A percentile compares a stretch with the other conserved stretches of the same genome.
Evolutionary conservation across 2,329 filamentous ascomycete species (phyloP).

Genomic region (Ophioceras dolichostomum): DNA sequence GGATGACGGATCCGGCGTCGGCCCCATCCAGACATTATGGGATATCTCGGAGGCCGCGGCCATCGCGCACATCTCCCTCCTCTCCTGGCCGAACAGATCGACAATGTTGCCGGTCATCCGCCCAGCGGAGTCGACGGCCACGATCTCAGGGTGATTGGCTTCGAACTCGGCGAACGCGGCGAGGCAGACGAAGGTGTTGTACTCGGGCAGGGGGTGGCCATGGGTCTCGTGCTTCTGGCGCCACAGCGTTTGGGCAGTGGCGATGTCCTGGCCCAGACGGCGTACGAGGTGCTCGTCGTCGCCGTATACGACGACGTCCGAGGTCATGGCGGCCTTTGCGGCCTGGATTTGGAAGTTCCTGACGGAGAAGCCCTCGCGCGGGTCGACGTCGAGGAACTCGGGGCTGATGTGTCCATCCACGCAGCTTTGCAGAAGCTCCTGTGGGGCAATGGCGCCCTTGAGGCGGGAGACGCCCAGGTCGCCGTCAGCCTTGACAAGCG

Average conservation of each 20-base stretch:
- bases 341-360: slow-evolving; percentile 96
- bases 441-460: slow-evolving; percentile 74
- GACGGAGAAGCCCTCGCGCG: slow-evolving; percentile 82
- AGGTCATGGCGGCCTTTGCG: slow-evolving; percentile 75
- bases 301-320: slow-evolving; percentile 88
- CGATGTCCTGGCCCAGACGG: slow-evolving; percentile 56
- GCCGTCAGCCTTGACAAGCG: slow-evolving; percentile 79
- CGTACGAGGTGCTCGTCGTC: slow-evolving; percentile 51
- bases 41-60: slow-evolving; percentile 80
- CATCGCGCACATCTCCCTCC: slow-evolving; percentile 89
- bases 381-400: slow-evolving; percentile 74
- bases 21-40: slow-evolving; percentile 80
- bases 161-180: slow-evolving; percentile 63
- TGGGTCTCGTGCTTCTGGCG: slow-evolving; percentile 48
- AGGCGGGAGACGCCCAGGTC: slow-evolving; percentile 62
- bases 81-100: slow-evolving; percentile 84
- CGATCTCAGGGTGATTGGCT: slow-evolving; percentile 51
- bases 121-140: slow-evolving; percentile 64
- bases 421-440: slow-evolving; percentile 62
- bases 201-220: slow-evolving; percentile 45
- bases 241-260: slow-evolving; percentile 67
- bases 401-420: slow-evolving; percentile 28
- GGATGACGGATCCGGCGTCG: slow-evolving; percentile 60
- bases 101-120: slow-evolving; percentile 63
- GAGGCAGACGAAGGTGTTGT: slow-evolving; percentile 72